phyloP scores from a whole-genome alignment of 1,139 yeast species.

The Geotrichum reessii region DNA sequence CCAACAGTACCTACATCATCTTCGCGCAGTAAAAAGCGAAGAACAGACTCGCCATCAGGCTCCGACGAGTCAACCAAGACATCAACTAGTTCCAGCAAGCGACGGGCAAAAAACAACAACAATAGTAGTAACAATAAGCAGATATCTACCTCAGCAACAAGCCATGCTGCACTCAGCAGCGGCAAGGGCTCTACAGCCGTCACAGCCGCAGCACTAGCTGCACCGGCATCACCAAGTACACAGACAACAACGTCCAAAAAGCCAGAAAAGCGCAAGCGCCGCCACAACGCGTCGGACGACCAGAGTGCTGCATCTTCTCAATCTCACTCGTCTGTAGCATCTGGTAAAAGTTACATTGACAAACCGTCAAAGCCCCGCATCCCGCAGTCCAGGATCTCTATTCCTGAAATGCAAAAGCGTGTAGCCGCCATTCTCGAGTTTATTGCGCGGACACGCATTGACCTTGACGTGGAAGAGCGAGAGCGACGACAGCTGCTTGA shows the following conservation, averaged over 20 bases:
- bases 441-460: constrained; percentile 76
- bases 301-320: constrained; percentile 6
- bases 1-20: constrained; percentile 1
- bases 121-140: not conserved
- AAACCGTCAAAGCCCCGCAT: constrained; percentile 77
- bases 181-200: not conserved
- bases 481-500: constrained; percentile 47
- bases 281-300: constrained; percentile 4
- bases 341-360: constrained; percentile 38
- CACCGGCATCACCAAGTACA: constrained; percentile 4
- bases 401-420: constrained; percentile 79
- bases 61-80: constrained; percentile 8
- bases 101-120: constrained; percentile 19
- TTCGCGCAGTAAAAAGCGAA: constrained; percentile 3
- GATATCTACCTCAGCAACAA: not conserved
- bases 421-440: constrained; percentile 88
- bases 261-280: constrained; percentile 14
- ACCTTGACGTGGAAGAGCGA: constrained; percentile 64
- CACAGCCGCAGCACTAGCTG: not conserved
- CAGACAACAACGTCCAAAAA: constrained; percentile 10
- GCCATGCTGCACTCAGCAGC: not conserved
- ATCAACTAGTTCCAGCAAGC: constrained; percentile 1
- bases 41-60: constrained; percentile 6
- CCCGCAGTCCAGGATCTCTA: constrained; percentile 67
- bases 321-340: constrained; percentile 17